Evolutionary conservation across 768 basidiomycete genomes (phyloP), one percentile per base, ranked within the genome.

Genomic region (Russula olivacea): DNA sequence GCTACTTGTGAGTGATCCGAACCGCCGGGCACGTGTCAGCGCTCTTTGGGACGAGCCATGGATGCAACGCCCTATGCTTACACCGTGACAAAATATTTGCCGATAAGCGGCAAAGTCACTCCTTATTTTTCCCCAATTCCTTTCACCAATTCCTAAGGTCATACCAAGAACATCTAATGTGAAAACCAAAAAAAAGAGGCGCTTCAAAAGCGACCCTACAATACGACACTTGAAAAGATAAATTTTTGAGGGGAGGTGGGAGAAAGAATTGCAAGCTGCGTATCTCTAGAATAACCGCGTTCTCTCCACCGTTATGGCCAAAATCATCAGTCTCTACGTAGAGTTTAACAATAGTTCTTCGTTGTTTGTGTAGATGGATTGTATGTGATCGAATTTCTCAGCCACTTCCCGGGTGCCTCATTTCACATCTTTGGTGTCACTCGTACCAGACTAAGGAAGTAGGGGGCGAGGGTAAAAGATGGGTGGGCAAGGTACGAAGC

Each of bases 1-100:
- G 51, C 69, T 95, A 54, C 76, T 95, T 47, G 86, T 89, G 21
- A 76, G 91, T 30, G 86, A 93, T 73, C 83, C 87, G 55, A 76
- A 71, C 68, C 81, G 82, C 67, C 76, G 91, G n/a, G 80, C 83
- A 49, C 78, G 79, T 68, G 76, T 91, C 36, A 77, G 69, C 30
- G 83, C 87, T 43, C 62, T 93, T 3, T 65, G 61, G 64, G 61
- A 64, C 38, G 64, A 65, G 15, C 55, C 50, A 28, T 65, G 64
- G 64, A 58, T 63, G 64, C 34, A 15, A 38, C 38, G 36, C 21
- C 36, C 8, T 1, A 25, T 19, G 36, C 49, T 19, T 11, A 14
- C 32, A 15, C 30, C 52, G 14, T 61, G 12, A 25, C 12, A 23
- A 48, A 48, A 23, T 21, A 23, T 25, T 21, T 4, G 5, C 6